These are phyloP conservation scores for Gossypium australe DNA, from an alignment of 345 rosid genomes.

Conservation along the genomic window DNA sequence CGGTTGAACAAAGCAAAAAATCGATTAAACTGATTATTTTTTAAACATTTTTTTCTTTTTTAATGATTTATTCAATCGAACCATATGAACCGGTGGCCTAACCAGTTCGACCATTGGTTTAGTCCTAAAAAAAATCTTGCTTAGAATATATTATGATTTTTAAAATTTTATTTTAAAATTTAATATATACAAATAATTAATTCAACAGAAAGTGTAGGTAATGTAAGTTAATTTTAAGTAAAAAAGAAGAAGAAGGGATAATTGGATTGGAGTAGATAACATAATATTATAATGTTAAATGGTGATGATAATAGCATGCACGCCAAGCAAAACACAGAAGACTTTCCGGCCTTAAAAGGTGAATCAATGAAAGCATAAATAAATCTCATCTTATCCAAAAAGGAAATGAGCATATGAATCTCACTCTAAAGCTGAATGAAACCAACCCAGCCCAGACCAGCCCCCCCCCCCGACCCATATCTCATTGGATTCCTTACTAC, in stretches of 20 bases:
- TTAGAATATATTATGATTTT: too few species aligned
- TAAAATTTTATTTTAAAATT: too few species aligned
- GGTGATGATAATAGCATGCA: not conserved
- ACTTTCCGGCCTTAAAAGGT: not conserved
- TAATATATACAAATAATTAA: too few species aligned
- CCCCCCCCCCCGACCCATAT: not conserved
- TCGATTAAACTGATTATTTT: too few species aligned
- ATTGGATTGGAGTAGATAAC: not conserved
- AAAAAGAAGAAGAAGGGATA: not conserved
- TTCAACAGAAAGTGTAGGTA: too few species aligned
- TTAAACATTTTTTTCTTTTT: too few species aligned
- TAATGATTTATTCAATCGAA: too few species aligned
- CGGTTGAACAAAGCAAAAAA: too few species aligned
- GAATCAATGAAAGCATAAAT: constrained; percentile 32
- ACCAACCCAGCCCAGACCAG: not conserved
- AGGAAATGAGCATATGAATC: constrained; percentile 40
- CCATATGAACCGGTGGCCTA: too few species aligned
- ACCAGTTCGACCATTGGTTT: too few species aligned
- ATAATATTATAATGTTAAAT: too few species aligned
- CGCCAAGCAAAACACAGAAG: not conserved
- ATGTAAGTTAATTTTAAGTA: not conserved
- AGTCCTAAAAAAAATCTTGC: too few species aligned
- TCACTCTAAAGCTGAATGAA: constrained; percentile 33
- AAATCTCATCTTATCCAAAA: constrained; percentile 45
- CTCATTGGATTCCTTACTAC: constrained; percentile 38